Evolutionary conservation across 148 eudicot genomes (phyloP).

Genomic region (Suaeda aralocaspica): DNA sequence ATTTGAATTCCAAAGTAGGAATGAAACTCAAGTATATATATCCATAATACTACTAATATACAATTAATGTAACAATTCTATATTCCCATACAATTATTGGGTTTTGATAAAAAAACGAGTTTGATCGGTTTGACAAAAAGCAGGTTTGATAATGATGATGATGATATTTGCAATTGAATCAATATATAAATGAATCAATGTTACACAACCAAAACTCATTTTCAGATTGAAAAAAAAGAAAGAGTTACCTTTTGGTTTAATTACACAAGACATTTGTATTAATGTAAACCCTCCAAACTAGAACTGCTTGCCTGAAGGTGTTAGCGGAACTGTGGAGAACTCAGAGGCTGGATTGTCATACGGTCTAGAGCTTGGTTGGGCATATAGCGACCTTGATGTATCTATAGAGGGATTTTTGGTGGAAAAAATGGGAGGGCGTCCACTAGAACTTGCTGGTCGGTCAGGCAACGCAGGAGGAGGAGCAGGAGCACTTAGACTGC

Average conservation of each 20-base stretch:
- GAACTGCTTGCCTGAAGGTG: constrained; percentile 54
- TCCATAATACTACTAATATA: too few species aligned
- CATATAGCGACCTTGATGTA: constrained; percentile 28
- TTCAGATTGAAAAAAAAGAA: constrained; percentile 2
- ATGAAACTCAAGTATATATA: too few species aligned
- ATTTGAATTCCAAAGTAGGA: too few species aligned
- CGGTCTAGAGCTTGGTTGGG: constrained; percentile 38
- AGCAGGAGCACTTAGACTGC: constrained; percentile 28
- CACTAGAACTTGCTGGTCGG: constrained; percentile 24
- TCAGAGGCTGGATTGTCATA: constrained; percentile 63
- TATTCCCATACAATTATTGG: too few species aligned
- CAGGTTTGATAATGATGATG: neutral
- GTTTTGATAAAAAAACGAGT: neutral
- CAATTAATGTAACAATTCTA: too few species aligned
- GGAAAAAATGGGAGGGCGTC: constrained; percentile 36
- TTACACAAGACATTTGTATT: constrained; percentile 38
- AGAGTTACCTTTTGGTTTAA: constrained; percentile 29
- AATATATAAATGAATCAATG: constrained; percentile 34
- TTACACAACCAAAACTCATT: constrained; percentile 7
- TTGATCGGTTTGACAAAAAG: neutral
- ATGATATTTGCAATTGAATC: constrained; percentile 34
- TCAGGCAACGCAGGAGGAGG: constrained; percentile 30
- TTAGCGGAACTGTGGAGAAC: constrained; percentile 92
- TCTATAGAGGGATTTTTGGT: constrained; percentile 34
- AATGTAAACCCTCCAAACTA: constrained; percentile 27